Conservation (phyloP, 257 asterid genomes). For the Nyctanthes arbortristis region DNA sequence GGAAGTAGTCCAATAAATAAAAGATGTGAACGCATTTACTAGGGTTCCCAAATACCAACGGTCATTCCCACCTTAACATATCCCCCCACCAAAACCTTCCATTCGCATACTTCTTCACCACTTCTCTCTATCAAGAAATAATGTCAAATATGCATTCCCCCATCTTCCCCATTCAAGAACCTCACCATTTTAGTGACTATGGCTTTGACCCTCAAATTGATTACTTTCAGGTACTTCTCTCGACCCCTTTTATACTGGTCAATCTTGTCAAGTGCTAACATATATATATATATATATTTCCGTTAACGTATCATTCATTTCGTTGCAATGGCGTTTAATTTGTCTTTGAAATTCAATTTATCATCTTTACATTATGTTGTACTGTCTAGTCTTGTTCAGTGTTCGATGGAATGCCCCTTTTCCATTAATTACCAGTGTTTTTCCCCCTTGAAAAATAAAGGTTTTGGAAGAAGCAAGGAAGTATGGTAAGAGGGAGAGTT, state of each 20-base stretch:
- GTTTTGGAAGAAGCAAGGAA: conserved; percentile 75
- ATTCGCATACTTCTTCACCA: background rate
- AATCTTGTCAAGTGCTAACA: background rate
- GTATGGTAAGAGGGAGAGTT: conserved; percentile 37
- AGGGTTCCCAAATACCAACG: conserved; percentile 37
- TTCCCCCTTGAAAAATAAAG: conserved; percentile 19
- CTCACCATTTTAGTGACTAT: conserved; percentile 74
- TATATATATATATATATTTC: background rate
- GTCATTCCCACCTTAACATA: conserved; percentile 17
- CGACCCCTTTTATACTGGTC: too few species aligned
- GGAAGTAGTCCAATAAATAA: conserved; percentile 12
- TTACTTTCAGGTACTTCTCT: conserved; percentile 60
- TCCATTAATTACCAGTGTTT: background rate
- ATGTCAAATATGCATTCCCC: conserved; percentile 53
- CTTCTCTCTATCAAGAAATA: background rate
- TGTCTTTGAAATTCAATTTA: too few species aligned
- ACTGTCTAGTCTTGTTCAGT: background rate
- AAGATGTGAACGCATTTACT: conserved; percentile 34
- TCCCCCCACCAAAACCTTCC: background rate
- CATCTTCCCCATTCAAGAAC: conserved; percentile 49
- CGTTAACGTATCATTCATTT: too few species aligned
- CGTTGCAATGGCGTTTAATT: too few species aligned
- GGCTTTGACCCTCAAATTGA: conserved; percentile 80
- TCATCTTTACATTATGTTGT: too few species aligned
- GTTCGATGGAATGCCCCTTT: background rate